A percentile compares a stretch with the other conserved stretches of the same genome.
phyloP scores from a whole-genome alignment of 108 stramenopile species.

The Stephanodiscus triporus region DNA sequence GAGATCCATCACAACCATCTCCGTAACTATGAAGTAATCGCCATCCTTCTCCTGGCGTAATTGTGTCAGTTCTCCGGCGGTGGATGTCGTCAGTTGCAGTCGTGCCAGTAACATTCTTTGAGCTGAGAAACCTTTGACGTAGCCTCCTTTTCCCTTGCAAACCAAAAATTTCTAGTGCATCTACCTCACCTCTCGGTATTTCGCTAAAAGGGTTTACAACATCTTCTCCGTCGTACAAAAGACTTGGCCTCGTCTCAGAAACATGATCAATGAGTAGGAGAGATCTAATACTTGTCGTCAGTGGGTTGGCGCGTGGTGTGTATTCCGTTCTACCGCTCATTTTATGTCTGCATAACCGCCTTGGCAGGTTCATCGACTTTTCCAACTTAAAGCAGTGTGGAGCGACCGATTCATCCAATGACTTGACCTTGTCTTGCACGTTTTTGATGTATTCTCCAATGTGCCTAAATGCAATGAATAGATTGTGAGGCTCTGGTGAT shows the following conservation, averaged over 20 bases:
- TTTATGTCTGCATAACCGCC: constrained; percentile 57
- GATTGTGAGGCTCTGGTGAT: neutral
- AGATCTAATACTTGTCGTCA: constrained; percentile 55
- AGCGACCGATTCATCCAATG: constrained; percentile 19
- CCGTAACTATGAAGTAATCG: constrained; percentile 51
- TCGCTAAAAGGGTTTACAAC: constrained; percentile 52
- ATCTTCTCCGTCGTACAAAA: constrained; percentile 68
- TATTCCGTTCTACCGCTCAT: constrained; percentile 71
- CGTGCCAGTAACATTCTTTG: constrained; percentile 8
- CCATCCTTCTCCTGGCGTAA: constrained; percentile 76
- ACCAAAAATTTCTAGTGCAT: constrained; percentile 62
- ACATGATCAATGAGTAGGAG: constrained; percentile 51
- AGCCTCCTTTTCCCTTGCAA: constrained; percentile 30
- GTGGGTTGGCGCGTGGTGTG: constrained; percentile 76
- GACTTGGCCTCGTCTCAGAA: constrained; percentile 42
- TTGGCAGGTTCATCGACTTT: constrained; percentile 41
- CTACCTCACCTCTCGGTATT: constrained; percentile 61
- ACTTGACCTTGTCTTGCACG: constrained; percentile 41
- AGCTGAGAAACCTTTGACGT: neutral
- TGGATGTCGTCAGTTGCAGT: neutral
- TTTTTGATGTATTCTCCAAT: constrained; percentile 53
- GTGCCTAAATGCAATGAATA: constrained; percentile 5
- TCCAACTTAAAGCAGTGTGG: constrained; percentile 43
- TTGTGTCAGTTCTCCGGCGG: constrained; percentile 34
- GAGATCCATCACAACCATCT: constrained; percentile 79